These are phyloP conservation scores for Aureobasidium sp. DNA, from an alignment of 2,329 filamentous ascomycete genomes.

Conservation along the genomic window DNA sequence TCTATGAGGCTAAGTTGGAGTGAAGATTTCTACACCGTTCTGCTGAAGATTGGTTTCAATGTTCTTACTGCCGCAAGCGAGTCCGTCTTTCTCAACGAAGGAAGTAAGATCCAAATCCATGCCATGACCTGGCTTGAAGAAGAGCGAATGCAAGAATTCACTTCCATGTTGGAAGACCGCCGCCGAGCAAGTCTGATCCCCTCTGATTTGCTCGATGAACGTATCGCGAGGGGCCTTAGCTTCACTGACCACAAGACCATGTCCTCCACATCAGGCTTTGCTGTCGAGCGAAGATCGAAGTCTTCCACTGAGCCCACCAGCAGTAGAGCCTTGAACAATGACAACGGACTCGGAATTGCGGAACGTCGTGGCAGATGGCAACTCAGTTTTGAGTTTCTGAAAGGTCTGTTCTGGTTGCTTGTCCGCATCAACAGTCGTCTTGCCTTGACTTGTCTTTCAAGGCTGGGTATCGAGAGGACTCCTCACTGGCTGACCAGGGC, in stretches of 20 bases:
- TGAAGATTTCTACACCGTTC: conserved; percentile 91
- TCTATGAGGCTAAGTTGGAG: conserved; percentile 70
- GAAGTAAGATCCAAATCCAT: conserved; percentile 63
- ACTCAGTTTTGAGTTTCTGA: conserved; percentile 65
- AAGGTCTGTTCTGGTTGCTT: conserved; percentile 62
- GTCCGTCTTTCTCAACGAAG: conserved; percentile 92
- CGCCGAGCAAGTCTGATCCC: conserved; percentile 31
- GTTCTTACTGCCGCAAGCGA: conserved; percentile 90
- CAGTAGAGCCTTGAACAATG: conserved; percentile 24
- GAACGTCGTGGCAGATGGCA: conserved; percentile 73
- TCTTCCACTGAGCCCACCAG: conserved; percentile 17
- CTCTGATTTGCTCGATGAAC: conserved; percentile 33
- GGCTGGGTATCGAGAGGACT: conserved; percentile 51
- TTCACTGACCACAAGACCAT: conserved; percentile 26
- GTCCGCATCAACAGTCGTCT: conserved; percentile 50
- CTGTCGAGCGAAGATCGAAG: conserved; percentile 54
- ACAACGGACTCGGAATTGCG: conserved; percentile 65
- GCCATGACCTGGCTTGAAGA: conserved; percentile 87
- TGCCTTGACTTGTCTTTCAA: conserved; percentile 45
- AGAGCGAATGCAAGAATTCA: conserved; percentile 67
- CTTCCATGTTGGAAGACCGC: conserved; percentile 31
- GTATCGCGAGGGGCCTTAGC: conserved; percentile 29
- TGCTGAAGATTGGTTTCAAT: conserved; percentile 78
- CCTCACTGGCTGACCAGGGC: conserved; percentile 57
- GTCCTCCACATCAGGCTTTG: conserved; percentile 46